Conservation (phyloP, 768 basidiomycete genomes). For the Macrolepiota dolichaula region DNA sequence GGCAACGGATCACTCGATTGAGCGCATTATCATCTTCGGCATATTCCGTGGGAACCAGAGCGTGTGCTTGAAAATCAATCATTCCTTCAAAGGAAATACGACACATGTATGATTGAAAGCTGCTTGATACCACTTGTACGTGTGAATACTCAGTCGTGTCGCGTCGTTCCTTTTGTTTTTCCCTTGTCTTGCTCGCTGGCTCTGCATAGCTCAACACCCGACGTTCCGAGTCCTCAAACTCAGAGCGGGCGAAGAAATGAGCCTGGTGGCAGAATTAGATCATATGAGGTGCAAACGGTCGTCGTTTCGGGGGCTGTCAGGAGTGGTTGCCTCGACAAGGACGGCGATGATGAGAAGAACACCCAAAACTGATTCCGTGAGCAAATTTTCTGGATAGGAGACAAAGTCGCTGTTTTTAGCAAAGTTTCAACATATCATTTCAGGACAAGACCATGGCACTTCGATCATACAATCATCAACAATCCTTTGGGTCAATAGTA, state of each 20-base stretch:
- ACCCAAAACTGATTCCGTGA: neutral
- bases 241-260: neutral
- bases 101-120: slow-evolving; percentile 2
- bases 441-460: neutral
- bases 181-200: too few species aligned
- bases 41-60: neutral
- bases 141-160: neutral
- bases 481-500: neutral
- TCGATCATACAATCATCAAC: neutral
- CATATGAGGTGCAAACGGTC: neutral
- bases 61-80: slow-evolving; percentile 1
- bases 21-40: neutral
- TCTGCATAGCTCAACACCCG: neutral
- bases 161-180: too few species aligned
- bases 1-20: slow-evolving; percentile 2
- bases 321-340: neutral
- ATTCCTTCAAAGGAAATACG: neutral
- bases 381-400: neutral
- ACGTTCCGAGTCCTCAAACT: neutral
- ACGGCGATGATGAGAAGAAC: slow-evolving; percentile 5
- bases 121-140: neutral
- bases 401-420: neutral
- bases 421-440: slow-evolving; percentile 2
- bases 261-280: neutral
- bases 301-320: neutral